Base-by-base conservation (phyloP, 2,329 filamentous ascomycete species). In the Fusarium graminum region DNA sequence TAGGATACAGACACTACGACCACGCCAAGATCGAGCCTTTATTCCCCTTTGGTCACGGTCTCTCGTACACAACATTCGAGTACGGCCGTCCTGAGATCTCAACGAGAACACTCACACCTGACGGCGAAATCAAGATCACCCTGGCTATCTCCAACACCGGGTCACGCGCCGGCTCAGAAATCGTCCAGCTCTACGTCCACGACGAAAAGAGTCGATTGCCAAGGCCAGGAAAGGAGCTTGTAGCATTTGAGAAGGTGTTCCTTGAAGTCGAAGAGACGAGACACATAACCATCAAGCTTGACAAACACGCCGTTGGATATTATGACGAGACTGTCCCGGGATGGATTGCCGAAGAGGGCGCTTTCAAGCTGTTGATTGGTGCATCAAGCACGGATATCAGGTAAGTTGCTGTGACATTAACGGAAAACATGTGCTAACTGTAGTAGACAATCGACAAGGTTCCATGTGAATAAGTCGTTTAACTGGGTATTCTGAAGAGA, bases 1-100 rank as follows among this genome's bases (percentile, higher is more conserved):
- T 93, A 53, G 91, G 91, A 4, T 93, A 93, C 77, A 80, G 87
- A 17, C 88, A 91, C 77, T 92, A 91, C 75, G 90, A 93, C 70
- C 85, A 85, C 19, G 79, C 82, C 13, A 80, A 81, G 26, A 83
- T 89, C 47, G 78, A 82, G 7, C 88, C 88, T 0, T 81, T 90
- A 0, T 93, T 92, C 77, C 83, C 89, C 28, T 93, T 93, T 67
- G 91, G 91, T 12, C 89, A 92, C 74, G 90, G 91, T 2, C 82
- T 93, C 9, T 90, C 88, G 0, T 93, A 93, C 75, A 92, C 90
- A 0, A 84, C 79, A 0, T 93, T 93, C 74, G 81, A 84, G 44
- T 90, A 91, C 71, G 86, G 87, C 14, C 79, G 81, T 1, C 83
- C 88, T 0, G 82, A 82, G 5, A 80, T 89, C 52, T 82, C 78